Evolutionary conservation across 2,329 filamentous ascomycete species (phyloP).

Genomic region (Epichloe elymi): DNA sequence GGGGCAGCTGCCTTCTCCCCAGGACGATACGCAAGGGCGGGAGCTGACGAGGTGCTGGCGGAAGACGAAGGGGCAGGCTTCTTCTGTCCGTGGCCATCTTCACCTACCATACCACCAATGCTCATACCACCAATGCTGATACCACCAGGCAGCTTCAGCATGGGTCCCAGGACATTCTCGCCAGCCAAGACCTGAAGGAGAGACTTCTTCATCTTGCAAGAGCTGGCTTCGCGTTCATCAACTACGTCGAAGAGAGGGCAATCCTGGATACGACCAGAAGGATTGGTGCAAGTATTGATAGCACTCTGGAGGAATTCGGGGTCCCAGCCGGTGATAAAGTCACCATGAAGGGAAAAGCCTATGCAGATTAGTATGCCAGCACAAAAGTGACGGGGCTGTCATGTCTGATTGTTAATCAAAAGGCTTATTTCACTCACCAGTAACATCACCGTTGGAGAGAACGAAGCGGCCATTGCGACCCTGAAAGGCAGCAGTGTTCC

Average conservation of each 20-base stretch:
- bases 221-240: conserved; percentile 37
- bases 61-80: conserved; percentile 2
- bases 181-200: conserved; percentile 38
- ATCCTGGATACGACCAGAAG: conserved; percentile 54
- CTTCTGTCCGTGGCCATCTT: neutral
- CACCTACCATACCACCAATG: conserved; percentile 7
- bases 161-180: conserved; percentile 47
- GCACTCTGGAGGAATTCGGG: conserved; percentile 53
- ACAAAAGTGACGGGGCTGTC: neutral
- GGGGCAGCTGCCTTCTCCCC: conserved; percentile 20
- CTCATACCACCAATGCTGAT: conserved; percentile 30
- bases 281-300: conserved; percentile 62
- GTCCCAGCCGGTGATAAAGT: conserved; percentile 74
- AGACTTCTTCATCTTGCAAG: conserved; percentile 47
- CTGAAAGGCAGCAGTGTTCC: conserved; percentile 54
- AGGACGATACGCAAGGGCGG: conserved; percentile 23
- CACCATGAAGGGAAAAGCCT: conserved; percentile 66
- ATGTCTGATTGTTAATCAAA: neutral
- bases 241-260: conserved; percentile 67
- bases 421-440: conserved; percentile 35
- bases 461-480: conserved; percentile 56
- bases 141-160: conserved; percentile 53
- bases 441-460: conserved; percentile 64
- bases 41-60: conserved; percentile 4
- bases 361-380: conserved; percentile 1